phyloP scores from a whole-genome alignment of 495 filamentous ascomycete species.

The Recurvomyces mirabilis region DNA sequence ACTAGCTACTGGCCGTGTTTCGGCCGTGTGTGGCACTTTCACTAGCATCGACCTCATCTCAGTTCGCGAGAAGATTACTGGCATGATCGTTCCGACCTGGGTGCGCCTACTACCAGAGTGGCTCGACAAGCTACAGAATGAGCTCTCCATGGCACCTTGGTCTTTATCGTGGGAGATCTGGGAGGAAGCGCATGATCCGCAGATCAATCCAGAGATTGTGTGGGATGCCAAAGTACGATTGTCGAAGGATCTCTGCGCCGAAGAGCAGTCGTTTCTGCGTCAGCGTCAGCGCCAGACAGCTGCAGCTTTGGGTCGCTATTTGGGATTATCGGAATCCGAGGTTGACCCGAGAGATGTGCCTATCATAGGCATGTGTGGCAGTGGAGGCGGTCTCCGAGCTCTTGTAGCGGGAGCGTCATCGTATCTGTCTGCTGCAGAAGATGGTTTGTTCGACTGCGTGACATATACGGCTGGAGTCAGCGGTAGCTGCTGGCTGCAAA shows the following conservation, averaged over 20 bases:
- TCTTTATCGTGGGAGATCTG: conserved; percentile 88
- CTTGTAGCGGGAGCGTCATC: conserved; percentile 83
- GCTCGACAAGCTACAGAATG: conserved; percentile 71
- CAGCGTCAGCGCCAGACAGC: conserved; percentile 53
- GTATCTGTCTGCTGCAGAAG: conserved; percentile 65
- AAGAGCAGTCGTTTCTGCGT: conserved; percentile 61
- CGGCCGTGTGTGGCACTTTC: conserved; percentile 8
- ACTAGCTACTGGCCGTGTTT: conserved; percentile 7
- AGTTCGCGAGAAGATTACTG: conserved; percentile 53
- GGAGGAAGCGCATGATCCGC: conserved; percentile 74
- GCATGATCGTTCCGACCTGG: conserved; percentile 72
- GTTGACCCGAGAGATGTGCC: conserved; percentile 91
- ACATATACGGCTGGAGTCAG: conserved; percentile 93
- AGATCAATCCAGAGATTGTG: conserved; percentile 73
- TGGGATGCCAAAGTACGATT: conserved; percentile 71
- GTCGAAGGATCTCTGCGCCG: conserved; percentile 67
- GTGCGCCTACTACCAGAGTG: conserved; percentile 62
- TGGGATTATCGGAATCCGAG: conserved; percentile 62
- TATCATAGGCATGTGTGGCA: conserved; percentile 83
- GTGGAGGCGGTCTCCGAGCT: conserved; percentile 80
- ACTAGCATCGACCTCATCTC: conserved; percentile 21
- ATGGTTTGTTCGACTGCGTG: conserved; percentile 80
- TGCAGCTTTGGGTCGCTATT: conserved; percentile 66
- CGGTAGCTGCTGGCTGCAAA: conserved; percentile 90
- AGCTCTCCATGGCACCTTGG: conserved; percentile 74